Evolutionary conservation across 192 early-diverging fungal species (phyloP), one percentile per base, ranked within the genome.

Genomic region (Coemansia biformis): DNA sequence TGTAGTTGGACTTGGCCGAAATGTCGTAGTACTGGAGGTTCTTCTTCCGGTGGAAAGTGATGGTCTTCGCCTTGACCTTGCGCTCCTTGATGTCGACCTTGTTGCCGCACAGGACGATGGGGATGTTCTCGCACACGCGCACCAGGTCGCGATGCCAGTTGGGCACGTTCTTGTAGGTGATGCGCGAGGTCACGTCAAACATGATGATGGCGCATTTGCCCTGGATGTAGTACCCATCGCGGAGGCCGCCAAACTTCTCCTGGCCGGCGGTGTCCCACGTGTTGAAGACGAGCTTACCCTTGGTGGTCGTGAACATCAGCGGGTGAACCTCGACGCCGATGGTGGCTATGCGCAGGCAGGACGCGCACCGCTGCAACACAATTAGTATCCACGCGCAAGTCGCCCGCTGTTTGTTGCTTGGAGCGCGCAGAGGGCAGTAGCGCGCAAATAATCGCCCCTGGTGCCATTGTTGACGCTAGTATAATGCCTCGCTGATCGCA

Each of bases 11-110:
- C 85, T 99, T 99, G 64, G 96, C 96, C 46, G 87, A 90, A 74
- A 99, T 99, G 76, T 99, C 96, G 78, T 98, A 99, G 87, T 99
- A 99, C 83, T 99, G 96, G 30, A 99, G 85, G 79, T 96, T 98
- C 88, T 98, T 97, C 85, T 99, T 99, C 63, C 96, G 82, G 83
- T 99, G 96, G 90, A 99, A 99, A 45, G 95, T 97, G 81, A 99
- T 99, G 59, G 86, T 86, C 84, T 99, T 99, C 41, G 94, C 93
- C 89, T 98, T 99, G 58, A 99, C 96, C 80, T 98, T 99, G 70
- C 96, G 90, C 77, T 99, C 96, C 87, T 99, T 99, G 79, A 99
- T 91, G 76, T 99, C 96, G 47, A 99, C 94, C 81, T 99, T 99
- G 87, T 99, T 99, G 69, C 96, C 96, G 83, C 90, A 93, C 43